These are phyloP conservation scores for Alternaria ethzedia DNA, from an alignment of 2,329 filamentous ascomycete genomes.

Conservation along the genomic window DNA sequence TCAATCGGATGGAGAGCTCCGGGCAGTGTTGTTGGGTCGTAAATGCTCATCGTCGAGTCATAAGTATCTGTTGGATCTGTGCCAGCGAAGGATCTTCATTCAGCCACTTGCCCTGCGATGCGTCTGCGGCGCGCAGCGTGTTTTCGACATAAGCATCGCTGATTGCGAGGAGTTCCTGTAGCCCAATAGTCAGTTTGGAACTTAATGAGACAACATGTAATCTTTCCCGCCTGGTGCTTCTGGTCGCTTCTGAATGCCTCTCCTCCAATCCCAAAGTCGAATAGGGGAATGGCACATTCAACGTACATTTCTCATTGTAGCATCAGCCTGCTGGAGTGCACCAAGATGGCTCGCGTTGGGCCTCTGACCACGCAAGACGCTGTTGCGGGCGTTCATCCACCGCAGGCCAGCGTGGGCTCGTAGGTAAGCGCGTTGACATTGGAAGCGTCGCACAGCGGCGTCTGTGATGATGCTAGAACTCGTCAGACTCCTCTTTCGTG, in stretches of 20 bases:
- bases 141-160: conserved; percentile 64
- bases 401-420: conserved; percentile 63
- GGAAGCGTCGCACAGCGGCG: conserved; percentile 65
- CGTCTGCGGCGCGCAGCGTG: conserved; percentile 62
- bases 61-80: conserved; percentile 53
- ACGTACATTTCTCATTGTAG: conserved; percentile 57
- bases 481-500: conserved; percentile 22
- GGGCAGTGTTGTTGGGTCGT: not conserved
- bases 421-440: conserved; percentile 67
- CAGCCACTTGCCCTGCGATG: conserved; percentile 66
- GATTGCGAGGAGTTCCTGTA: conserved; percentile 62
- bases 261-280: not conserved
- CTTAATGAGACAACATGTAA: conserved; percentile 10
- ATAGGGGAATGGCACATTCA: not conserved
- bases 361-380: conserved; percentile 59
- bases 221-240: not conserved
- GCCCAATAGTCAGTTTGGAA: not conserved
- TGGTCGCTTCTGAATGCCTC: not conserved
- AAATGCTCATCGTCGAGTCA: conserved; percentile 34
- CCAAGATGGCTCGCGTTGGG: conserved; percentile 56
- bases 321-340: conserved; percentile 57
- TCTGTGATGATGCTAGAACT: conserved; percentile 64
- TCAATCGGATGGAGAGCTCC: not conserved
- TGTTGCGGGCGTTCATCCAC: conserved; percentile 63
- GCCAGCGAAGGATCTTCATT: conserved; percentile 64